A percentile compares a stretch with the other conserved stretches of the same genome.
Evolutionary conservation across 192 early-diverging fungal genomes (phyloP).

Genomic region (Neocallimastix lanati): DNA sequence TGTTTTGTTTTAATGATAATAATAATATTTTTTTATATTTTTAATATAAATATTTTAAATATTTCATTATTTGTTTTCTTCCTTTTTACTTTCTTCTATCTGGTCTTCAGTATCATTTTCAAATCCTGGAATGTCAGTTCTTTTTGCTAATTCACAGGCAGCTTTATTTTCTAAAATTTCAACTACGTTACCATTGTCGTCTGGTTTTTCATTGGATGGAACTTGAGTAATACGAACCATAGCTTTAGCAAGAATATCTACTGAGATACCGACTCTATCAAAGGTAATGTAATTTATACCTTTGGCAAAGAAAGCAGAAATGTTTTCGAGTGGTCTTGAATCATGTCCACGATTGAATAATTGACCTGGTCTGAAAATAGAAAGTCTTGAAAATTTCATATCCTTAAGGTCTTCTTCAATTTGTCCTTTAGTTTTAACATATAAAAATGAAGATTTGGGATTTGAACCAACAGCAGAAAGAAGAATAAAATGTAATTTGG

Average conservation of each 20-base stretch:
- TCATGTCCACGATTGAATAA: not conserved
- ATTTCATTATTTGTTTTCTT: no score
- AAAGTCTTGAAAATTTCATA: conserved; percentile 39
- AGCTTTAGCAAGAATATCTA: not conserved
- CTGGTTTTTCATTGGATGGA: not conserved
- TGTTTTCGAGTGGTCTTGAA: not conserved
- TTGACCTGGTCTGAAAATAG: conserved; percentile 39
- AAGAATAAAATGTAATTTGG: conserved; percentile 16
- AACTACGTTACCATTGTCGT: not conserved
- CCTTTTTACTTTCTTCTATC: no score
- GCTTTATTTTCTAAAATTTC: not conserved
- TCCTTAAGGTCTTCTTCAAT: conserved; percentile 42
- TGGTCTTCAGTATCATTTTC: not conserved
- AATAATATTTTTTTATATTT: no score
- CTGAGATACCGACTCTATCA: not conserved
- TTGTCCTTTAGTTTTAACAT: conserved; percentile 52
- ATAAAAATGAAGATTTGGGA: conserved; percentile 42
- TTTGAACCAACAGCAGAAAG: conserved; percentile 24
- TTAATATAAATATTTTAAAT: no score
- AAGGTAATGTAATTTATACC: not conserved
- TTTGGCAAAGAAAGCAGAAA: not conserved
- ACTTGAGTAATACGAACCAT: not conserved
- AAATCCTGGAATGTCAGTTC: not conserved
- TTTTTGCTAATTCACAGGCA: not conserved
- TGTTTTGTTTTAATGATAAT: no score